A percentile compares a stretch with the other conserved stretches of the same genome.
Conservation (phyloP, 106 monocot species). For the Dioscorea dumetorum region DNA sequence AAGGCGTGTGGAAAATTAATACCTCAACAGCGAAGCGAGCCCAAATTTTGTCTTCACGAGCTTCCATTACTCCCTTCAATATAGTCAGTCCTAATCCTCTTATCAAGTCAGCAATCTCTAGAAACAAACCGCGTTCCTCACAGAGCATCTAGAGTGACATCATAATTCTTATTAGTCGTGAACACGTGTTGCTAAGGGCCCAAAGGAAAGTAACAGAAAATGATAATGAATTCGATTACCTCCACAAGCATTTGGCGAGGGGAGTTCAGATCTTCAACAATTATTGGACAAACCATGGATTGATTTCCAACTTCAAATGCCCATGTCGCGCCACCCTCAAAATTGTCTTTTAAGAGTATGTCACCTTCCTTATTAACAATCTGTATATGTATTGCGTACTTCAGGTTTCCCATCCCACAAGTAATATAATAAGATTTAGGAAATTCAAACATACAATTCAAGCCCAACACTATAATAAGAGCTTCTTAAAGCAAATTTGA, state of each 20-base stretch:
- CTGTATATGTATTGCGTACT: slow-evolving; percentile 15
- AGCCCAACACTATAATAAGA: too few species aligned
- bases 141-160: slow-evolving; percentile 73
- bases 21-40: slow-evolving; percentile 96
- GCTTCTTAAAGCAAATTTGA: too few species aligned
- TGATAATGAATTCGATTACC: slow-evolving; percentile 22
- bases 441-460: too few species aligned
- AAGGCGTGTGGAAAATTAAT: not conserved
- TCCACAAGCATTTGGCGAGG: slow-evolving; percentile 92
- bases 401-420: not conserved
- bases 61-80: slow-evolving; percentile 90
- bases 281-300: slow-evolving; percentile 71
- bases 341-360: slow-evolving; percentile 60
- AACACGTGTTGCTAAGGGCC: not conserved
- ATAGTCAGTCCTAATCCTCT: slow-evolving; percentile 91
- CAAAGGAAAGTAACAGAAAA: not conserved
- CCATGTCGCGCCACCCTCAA: slow-evolving; percentile 77
- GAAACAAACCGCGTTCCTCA: slow-evolving; percentile 79
- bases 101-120: slow-evolving; percentile 90
- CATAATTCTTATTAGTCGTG: not conserved
- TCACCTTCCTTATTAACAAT: slow-evolving; percentile 57
- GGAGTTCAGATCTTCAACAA: slow-evolving; percentile 87
- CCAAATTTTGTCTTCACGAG: slow-evolving; percentile 72
- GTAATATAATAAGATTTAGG: too few species aligned
- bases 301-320: slow-evolving; percentile 80